A percentile compares a stretch with the other conserved stretches of the same genome.
Evolutionary conservation across 2,329 filamentous ascomycete genomes (phyloP).

Genomic region (Seiridium unicorne): DNA sequence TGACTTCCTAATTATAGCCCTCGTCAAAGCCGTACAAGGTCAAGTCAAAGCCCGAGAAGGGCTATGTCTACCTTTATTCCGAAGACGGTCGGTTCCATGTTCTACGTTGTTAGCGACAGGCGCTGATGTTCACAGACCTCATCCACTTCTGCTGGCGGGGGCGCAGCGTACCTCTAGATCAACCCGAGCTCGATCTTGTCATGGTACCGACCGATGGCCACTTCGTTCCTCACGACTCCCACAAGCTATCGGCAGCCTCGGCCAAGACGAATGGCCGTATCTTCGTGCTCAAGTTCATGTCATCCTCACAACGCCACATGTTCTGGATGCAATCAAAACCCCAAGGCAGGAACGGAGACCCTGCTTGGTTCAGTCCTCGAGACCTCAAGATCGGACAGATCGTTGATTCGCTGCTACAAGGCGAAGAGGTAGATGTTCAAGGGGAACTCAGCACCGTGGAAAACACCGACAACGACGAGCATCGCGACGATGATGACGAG

Average conservation of each 20-base stretch:
- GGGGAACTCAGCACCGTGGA: constrained; percentile 67
- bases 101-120: not conserved
- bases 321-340: constrained; percentile 97
- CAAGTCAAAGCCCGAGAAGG: constrained; percentile 68
- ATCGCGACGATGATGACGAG: constrained; percentile 65
- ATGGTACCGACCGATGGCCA: constrained; percentile 90
- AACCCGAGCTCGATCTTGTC: constrained; percentile 83
- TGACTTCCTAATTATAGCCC: constrained; percentile 16
- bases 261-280: constrained; percentile 82
- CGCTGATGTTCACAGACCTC: constrained; percentile 57
- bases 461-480: constrained; percentile 45
- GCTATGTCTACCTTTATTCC: constrained; percentile 88
- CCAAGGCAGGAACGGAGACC: constrained; percentile 67
- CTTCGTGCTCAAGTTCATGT: constrained; percentile 90
- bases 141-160: constrained; percentile 97
- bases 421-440: constrained; percentile 81
- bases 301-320: constrained; percentile 84
- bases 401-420: constrained; percentile 80
- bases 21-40: constrained; percentile 63
- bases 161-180: constrained; percentile 65
- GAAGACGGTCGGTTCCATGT: constrained; percentile 69
- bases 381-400: constrained; percentile 87
- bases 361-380: constrained; percentile 77
- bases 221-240: constrained; percentile 77
- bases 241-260: constrained; percentile 52